A percentile compares a stretch with the other conserved stretches of the same genome.
phyloP scores from a whole-genome alignment of 1,284 basidiomycete species.

The Ustilago lituana region DNA sequence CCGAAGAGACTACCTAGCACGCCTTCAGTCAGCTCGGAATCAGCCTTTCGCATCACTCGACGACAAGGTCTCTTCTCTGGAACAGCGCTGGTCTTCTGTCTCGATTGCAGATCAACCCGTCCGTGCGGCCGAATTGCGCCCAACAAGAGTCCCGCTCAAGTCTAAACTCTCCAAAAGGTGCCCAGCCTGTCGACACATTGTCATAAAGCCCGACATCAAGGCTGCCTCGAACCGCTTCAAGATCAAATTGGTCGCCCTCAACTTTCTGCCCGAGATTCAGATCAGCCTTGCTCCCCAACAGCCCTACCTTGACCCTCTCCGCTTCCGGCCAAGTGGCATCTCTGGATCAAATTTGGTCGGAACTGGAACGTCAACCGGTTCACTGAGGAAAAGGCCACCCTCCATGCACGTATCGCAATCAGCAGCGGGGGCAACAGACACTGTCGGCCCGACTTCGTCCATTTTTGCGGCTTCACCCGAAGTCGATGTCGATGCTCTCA shows the following conservation, averaged over 20 bases:
- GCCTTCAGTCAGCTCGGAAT: slow-evolving; percentile 7
- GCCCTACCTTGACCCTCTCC: slow-evolving; percentile 24
- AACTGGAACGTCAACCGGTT: slow-evolving; percentile 2
- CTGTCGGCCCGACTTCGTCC: slow-evolving; percentile 3
- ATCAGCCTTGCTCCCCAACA: slow-evolving; percentile 39
- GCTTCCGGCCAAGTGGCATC: slow-evolving; percentile 2
- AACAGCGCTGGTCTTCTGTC: slow-evolving; percentile 80
- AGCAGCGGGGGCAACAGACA: slow-evolving; percentile 1
- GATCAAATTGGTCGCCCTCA: slow-evolving; percentile 93
- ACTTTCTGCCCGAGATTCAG: slow-evolving; percentile 89
- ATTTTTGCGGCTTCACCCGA: slow-evolving; percentile 13
- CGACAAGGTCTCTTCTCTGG: slow-evolving; percentile 74
- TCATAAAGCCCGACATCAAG: slow-evolving; percentile 98
- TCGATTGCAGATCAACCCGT: slow-evolving; percentile 70
- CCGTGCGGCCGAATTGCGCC: slow-evolving; percentile 75
- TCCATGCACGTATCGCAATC: slow-evolving; percentile 9
- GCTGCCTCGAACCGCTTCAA: slow-evolving; percentile 91
- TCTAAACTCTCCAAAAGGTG: slow-evolving; percentile 96
- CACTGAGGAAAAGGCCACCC: slow-evolving; percentile 24
- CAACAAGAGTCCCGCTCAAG: slow-evolving; percentile 86
- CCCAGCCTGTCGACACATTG: slow-evolving; percentile 89
- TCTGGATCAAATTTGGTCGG: background rate
- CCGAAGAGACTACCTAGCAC: slow-evolving; percentile 73
- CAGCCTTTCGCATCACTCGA: slow-evolving; percentile 34
- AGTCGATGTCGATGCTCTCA: slow-evolving; percentile 33